Evolutionary conservation across 2,329 filamentous ascomycete genomes (phyloP), one percentile per base, ranked within the genome.

Genomic region (Dactylonectria macrodidyma): DNA sequence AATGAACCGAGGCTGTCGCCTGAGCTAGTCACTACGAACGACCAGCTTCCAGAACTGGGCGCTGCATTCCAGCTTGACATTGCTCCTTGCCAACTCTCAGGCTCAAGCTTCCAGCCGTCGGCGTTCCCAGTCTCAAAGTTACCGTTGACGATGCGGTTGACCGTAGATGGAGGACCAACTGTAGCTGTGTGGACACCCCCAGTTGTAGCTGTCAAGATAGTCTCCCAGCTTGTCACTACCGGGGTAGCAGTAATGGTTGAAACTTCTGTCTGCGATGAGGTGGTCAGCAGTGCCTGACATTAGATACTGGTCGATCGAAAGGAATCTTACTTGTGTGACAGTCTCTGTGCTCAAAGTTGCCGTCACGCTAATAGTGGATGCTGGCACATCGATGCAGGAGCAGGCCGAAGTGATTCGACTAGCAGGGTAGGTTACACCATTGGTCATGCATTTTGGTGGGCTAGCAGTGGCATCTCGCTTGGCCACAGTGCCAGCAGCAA

Each of bases 401-500:
- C 74, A 76, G 14, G 70, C 74, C 14, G 71, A 74, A 10, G 73
- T 73, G 55, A 76, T 73, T 4, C 73, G 73, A n/a, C 71, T 71
- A 9, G 70, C 69, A 57, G 73, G 68, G 24, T 74, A 76, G 3
- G 65, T 68, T 24, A 70, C 72, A 5, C 71, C 71, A 8, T 73
- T 75, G 1, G 69, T 70, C 73, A 75, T 74, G 36, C 71, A 75
- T 36, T 70, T 64, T 0, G 73, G 71, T 26, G 71, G 62, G 30
- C 60, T 59, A 8, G 59, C 56, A 2, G 36, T 38, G n/a, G 36
- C 47, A 22, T 57, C 55, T 16, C 72, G 66, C 50, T 67, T 73
- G 3, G 47, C 64, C 10, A 59, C 46, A 12, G 38, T 19, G 44
- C 26, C 62, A 11, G 51, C 30, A 30, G 30, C 62, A 19, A 59